Percentiles rank a stretch among this genome's conserved stretches.
Conservation (phyloP, 1,284 basidiomycete genomes). For the Malassezia japonica region DNA sequence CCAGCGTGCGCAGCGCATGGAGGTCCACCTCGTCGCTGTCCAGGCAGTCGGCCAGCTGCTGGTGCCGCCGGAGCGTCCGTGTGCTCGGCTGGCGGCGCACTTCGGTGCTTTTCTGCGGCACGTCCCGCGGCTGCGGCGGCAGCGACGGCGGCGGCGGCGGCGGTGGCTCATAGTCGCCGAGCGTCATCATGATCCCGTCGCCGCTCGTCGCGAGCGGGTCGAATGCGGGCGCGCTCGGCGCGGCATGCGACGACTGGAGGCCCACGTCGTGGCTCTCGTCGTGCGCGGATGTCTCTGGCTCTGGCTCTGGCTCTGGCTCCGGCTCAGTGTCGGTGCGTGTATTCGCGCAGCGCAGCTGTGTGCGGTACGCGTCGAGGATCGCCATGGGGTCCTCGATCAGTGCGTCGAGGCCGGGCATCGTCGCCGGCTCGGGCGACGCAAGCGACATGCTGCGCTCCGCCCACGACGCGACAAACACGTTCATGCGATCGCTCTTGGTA, state of each 20-base stretch:
- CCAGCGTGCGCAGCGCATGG: constrained; percentile 71
- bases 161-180: constrained; percentile 20
- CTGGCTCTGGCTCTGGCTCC: neutral
- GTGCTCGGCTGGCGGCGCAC: constrained; percentile 21
- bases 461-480: constrained; percentile 2
- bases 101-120: neutral
- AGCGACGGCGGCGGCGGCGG: constrained; percentile 10
- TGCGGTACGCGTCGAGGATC: neutral
- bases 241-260: neutral
- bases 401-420: constrained; percentile 2
- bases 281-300: neutral
- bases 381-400: constrained; percentile 11
- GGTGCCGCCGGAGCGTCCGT: constrained; percentile 24
- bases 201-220: constrained; percentile 36
- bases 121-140: constrained; percentile 6
- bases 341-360: neutral
- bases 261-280: neutral
- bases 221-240: constrained; percentile 21
- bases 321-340: too few relatives aligned
- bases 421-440: neutral
- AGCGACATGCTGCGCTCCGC: constrained; percentile 8
- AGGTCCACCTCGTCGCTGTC: constrained; percentile 29
- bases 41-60: constrained; percentile 31
- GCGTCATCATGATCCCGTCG: constrained; percentile 33
- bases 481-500: neutral